Conservation (phyloP, 2,329 filamentous ascomycete species). For the Aureobasidium melanogenum region DNA sequence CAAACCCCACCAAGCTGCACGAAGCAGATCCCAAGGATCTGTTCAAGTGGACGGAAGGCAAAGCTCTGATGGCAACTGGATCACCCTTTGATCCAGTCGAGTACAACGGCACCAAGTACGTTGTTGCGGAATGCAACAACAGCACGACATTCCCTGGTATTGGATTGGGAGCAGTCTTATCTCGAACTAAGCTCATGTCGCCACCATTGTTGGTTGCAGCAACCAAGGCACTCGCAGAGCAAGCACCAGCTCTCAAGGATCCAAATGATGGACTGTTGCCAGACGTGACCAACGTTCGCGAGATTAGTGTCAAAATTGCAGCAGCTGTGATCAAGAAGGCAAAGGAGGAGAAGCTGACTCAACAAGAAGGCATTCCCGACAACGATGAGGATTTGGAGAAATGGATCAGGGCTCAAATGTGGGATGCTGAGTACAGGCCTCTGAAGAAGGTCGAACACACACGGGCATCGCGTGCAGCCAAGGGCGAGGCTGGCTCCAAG, state of each 20-base stretch:
- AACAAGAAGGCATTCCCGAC: constrained; percentile 55
- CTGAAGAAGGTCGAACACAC: constrained; percentile 48
- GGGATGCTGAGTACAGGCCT: constrained; percentile 60
- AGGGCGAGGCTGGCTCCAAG: constrained; percentile 44
- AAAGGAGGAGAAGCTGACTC: constrained; percentile 58
- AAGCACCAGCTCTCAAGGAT: constrained; percentile 62
- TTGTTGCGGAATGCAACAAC: constrained; percentile 80
- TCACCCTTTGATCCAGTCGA: constrained; percentile 71
- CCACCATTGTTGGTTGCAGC: constrained; percentile 77
- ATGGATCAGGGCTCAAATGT: constrained; percentile 75
- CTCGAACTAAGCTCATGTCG: constrained; percentile 56
- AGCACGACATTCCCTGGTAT: constrained; percentile 79
- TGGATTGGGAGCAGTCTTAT: constrained; percentile 68
- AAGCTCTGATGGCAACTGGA: constrained; percentile 72
- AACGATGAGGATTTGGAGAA: constrained; percentile 49
- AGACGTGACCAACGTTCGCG: constrained; percentile 63
- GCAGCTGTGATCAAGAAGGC: constrained; percentile 65
- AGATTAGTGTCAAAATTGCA: constrained; percentile 71
- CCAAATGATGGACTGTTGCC: constrained; percentile 60
- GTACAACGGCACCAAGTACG: constrained; percentile 44
- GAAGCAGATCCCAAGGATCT: constrained; percentile 73
- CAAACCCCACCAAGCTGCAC: constrained; percentile 75
- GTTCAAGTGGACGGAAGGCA: constrained; percentile 67
- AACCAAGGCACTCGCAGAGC: constrained; percentile 59
- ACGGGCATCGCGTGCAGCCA: constrained; percentile 49